Percentiles rank a stretch among this genome's conserved stretches.
These are phyloP conservation scores for Stentor roeselii DNA, from an alignment of 73 alveolate species.

Conservation along the genomic window DNA sequence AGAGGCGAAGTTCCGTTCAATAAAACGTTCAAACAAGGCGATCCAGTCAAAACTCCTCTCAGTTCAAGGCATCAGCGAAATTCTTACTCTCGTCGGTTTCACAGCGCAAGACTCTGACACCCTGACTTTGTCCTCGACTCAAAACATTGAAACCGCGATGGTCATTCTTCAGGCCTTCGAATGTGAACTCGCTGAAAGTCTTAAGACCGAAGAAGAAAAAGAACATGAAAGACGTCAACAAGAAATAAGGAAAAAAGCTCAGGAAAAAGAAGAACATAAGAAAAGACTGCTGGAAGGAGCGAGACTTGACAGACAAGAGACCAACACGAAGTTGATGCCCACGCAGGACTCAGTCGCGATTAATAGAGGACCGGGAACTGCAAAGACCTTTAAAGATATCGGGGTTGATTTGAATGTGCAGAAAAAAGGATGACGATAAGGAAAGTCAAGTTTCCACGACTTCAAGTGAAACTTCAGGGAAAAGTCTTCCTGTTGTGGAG, in stretches of 20 bases:
- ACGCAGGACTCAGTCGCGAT: constrained; percentile 1
- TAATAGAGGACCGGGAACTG: background rate
- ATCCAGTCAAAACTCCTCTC: constrained; percentile 20
- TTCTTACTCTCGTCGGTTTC: background rate
- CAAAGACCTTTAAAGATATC: background rate
- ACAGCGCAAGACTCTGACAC: constrained; percentile 10
- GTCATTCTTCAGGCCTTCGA: background rate
- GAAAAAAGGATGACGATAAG: constrained; percentile 14
- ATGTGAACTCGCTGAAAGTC: background rate
- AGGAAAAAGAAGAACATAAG: constrained; percentile 12
- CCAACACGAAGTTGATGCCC: background rate
- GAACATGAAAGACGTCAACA: constrained; percentile 24
- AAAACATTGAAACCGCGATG: background rate
- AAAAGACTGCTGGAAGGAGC: constrained; percentile 8
- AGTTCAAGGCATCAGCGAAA: background rate
- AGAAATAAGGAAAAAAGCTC: background rate
- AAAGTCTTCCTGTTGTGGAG: background rate
- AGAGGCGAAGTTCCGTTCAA: constrained; percentile 30
- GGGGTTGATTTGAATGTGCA: constrained; percentile 8
- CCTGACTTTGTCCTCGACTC: background rate
- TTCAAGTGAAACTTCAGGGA: background rate
- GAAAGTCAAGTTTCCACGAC: background rate
- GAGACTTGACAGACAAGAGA: constrained; percentile 6
- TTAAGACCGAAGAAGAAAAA: constrained; percentile 21
- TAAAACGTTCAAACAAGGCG: constrained; percentile 21